Base-by-base conservation (phyloP, 495 filamentous ascomycete genomes). In the Lophium mytilinum region DNA sequence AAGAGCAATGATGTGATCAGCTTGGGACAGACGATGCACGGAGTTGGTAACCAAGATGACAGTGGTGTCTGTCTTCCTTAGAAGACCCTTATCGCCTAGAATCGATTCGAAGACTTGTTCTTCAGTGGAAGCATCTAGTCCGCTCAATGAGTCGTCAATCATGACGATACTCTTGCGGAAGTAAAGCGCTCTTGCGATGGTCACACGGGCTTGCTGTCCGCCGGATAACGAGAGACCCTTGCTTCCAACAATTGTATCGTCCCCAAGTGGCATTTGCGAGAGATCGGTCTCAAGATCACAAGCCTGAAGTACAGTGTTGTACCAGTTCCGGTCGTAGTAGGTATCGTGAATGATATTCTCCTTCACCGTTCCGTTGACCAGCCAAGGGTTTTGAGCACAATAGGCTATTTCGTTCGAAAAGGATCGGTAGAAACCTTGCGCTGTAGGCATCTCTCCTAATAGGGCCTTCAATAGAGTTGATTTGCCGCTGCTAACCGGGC, bases 401-500 rank as follows among this genome's bases (percentile, higher is more conserved):
- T 69, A 73, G 14, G 68, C 68, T 21, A 70, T 52, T 50, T 66
- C 68, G 15, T 57, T 66, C 12, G 60, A 57, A 41, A 80, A 0
- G 73, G 73, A 19, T 64, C 75, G 66, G 73, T 57, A 76, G 51
- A 58, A 69, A 1, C 56, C 56, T 37, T 53, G 37, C 2, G 24
- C 35, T 35, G 71, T 63, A 18, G 73, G 72, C 1, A 79, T 67
- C 58, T 87, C 83, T 18, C 82, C 80, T 0, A 84, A 72, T 14
- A 87, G 56, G 7, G 76, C 75, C 45, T 78, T 78, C 19, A 87
- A 65, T 10, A 87, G 55, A 1, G 79, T 80, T 3, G 78, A 77
- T 56, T 86, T 86, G 6, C 83, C 83, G 45, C 74, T 80, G 6
- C 81, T 81, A 7, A 82, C 78, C 3, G 82, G 79, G 12, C 83